Evolutionary conservation across 2,329 filamentous ascomycete genomes (phyloP).

Genomic region (Botrytis elliptica): DNA sequence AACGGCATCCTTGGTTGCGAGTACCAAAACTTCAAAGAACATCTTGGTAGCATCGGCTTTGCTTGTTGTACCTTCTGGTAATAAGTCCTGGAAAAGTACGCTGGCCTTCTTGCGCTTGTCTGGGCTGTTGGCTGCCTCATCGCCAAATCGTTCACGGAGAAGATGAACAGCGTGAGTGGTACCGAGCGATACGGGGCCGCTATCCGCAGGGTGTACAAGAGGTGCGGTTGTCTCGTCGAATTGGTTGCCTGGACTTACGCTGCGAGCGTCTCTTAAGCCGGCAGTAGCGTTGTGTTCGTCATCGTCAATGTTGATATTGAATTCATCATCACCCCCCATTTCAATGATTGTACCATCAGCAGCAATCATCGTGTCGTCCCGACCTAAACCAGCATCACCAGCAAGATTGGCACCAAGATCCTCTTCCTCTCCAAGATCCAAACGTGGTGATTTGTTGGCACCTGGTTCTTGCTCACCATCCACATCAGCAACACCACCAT

Average conservation of each 20-base stretch:
- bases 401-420: constrained; percentile 45
- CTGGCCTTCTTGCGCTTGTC: constrained; percentile 72
- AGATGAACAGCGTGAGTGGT: constrained; percentile 96
- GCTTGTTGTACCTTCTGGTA: constrained; percentile 77
- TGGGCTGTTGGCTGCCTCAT: constrained; percentile 65
- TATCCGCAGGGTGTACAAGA: constrained; percentile 76
- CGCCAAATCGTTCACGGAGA: constrained; percentile 81
- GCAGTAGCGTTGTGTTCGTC: constrained; percentile 49
- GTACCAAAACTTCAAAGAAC: constrained; percentile 96
- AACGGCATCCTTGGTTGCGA: constrained; percentile 96
- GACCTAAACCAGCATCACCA: constrained; percentile 51
- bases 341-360: constrained; percentile 63
- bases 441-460: constrained; percentile 62
- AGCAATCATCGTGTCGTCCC: constrained; percentile 43
- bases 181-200: constrained; percentile 81
- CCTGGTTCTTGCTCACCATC: constrained; percentile 62
- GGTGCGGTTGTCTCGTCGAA: constrained; percentile 80
- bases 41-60: constrained; percentile 96
- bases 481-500: constrained; percentile 80
- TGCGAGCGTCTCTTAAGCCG: constrained; percentile 37
- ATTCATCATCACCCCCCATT: constrained; percentile 57
- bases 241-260: constrained; percentile 51
- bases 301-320: constrained; percentile 45
- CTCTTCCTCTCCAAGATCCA: constrained; percentile 64
- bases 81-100: constrained; percentile 86